Evolutionary conservation across 2,329 filamentous ascomycete species (phyloP).

Genomic region (Exophiala lecanii-corni): DNA sequence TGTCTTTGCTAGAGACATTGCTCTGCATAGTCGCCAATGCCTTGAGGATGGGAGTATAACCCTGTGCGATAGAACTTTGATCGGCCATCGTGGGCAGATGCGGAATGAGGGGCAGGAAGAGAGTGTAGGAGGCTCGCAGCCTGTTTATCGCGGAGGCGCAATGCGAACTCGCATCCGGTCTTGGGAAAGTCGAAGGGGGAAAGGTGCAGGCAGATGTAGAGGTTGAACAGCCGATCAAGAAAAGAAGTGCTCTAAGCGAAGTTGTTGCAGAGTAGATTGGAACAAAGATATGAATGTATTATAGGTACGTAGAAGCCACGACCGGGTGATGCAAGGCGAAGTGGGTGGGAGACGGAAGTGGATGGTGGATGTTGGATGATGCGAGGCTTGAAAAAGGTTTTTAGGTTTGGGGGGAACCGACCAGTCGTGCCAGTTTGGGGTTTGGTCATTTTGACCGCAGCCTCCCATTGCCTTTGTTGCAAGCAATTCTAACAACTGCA

Average conservation of each 20-base stretch:
- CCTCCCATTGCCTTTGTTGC: too few species aligned
- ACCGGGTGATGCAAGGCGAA: too few species aligned
- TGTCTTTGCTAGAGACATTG: slow-evolving; percentile 73
- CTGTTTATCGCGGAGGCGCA: slow-evolving; percentile 3
- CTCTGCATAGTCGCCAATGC: slow-evolving; percentile 88
- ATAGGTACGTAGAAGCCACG: too few species aligned
- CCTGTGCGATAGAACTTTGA: slow-evolving; percentile 58
- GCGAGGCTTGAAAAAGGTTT: background rate
- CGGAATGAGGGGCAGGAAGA: slow-evolving; percentile 17
- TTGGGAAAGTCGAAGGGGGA: background rate
- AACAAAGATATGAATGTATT: too few species aligned
- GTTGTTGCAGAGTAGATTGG: background rate
- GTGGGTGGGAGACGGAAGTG: too few species aligned
- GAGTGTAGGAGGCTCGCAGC: slow-evolving; percentile 15
- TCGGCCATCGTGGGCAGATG: slow-evolving; percentile 56
- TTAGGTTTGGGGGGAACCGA: background rate
- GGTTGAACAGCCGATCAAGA: slow-evolving; percentile 8
- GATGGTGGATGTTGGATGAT: background rate
- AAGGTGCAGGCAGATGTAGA: slow-evolving; percentile 1
- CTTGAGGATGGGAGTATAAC: slow-evolving; percentile 78
- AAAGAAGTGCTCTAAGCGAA: slow-evolving; percentile 1
- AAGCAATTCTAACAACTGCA: too few species aligned
- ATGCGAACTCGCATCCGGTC: slow-evolving; percentile 11
- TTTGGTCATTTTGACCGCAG: too few species aligned
- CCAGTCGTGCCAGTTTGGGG: too few species aligned